A percentile compares a stretch with the other conserved stretches of the same genome.
Evolutionary conservation across 257 asterid species (phyloP).

Genomic region (Verbena officinalis): DNA sequence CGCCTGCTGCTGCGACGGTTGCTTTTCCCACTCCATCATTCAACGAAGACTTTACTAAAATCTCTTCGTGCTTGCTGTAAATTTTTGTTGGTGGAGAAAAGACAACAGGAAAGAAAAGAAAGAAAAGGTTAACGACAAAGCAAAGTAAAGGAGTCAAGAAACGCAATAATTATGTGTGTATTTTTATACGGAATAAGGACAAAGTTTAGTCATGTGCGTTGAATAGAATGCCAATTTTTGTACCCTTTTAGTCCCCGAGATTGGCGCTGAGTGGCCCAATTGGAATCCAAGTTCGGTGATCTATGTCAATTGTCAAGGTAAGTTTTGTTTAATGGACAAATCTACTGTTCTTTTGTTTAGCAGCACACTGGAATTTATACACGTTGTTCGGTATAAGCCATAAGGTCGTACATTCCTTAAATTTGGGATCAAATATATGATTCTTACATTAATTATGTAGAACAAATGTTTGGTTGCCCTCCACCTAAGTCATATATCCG

Average conservation of each 20-base stretch:
- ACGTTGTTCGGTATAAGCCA: background rate
- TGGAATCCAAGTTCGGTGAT: constrained; percentile 27
- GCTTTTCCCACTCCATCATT: constrained; percentile 50
- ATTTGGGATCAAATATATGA: constrained; percentile 38
- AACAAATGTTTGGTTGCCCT: too few relatives aligned
- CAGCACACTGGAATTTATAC: background rate
- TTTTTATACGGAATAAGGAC: constrained; percentile 25
- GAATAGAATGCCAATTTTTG: constrained; percentile 15
- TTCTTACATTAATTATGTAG: too few relatives aligned
- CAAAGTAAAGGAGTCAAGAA: constrained; percentile 34
- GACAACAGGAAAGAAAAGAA: constrained; percentile 27
- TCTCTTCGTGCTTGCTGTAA: background rate
- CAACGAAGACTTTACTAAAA: background rate
- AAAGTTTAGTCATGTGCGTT: constrained; percentile 24
- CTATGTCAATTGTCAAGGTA: constrained; percentile 16
- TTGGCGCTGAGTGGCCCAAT: constrained; percentile 29
- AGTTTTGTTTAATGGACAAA: background rate
- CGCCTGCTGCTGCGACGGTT: constrained; percentile 45
- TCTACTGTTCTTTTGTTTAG: constrained; percentile 1
- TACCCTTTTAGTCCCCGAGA: constrained; percentile 24
- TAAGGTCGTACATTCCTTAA: constrained; percentile 11
- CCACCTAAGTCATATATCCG: too few relatives aligned
- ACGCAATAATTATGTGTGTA: constrained; percentile 3
- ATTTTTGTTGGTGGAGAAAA: constrained; percentile 31
- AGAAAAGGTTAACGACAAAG: constrained; percentile 46